Base-by-base conservation (phyloP, 2,329 filamentous ascomycete genomes). In the Amauroascus niger region DNA sequence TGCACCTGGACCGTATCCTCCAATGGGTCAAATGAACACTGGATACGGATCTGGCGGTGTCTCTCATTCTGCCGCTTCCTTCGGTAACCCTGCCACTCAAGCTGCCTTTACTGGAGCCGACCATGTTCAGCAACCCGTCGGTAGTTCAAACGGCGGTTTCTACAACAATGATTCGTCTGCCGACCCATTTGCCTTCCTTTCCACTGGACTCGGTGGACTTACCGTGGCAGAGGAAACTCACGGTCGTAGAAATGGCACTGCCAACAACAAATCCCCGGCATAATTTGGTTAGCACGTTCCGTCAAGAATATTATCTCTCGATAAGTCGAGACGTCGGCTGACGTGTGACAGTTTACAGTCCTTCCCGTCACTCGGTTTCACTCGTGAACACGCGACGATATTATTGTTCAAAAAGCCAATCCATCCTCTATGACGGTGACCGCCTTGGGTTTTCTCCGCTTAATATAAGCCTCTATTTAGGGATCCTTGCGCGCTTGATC, bases 11-110 rank as follows among this genome's bases (percentile, higher is more conserved):
- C 83, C 83, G 1, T 96, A 95, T 50, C 77, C 87, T 1, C 64
- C 64, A 5, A 74, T 74, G 71, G 69, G 70, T 41, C 70, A 72
- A 60, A 81, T 96, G 71, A 87, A 88, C 69, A 87, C 85, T 35
- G 86, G 89, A 63, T 95, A 83, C 62, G 83, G 83, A 55, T 84
- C 86, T 41, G 83, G 83, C 53, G 86, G 84, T 37, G 82, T 84
- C 7, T 84, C 88, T 62, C 88, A 93, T 70, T 86, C 87, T 22
- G 86, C 86, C 40, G 87, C 88, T 11, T 86, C 86, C 4, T 97
- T 98, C 65, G 90, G 95, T 67, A 94, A 89, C 75, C 87, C 90
- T 58, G 87, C 88, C 58, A 88, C 91, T 14, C 91, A 97, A 74
- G 89, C 89, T 57, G 91, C 93, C 24, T 98, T 98, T 76, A 87